Percentiles rank a stretch among this genome's conserved stretches.
phyloP scores from a whole-genome alignment of 108 stramenopile species.

The Fistulifera pelliculosa region DNA sequence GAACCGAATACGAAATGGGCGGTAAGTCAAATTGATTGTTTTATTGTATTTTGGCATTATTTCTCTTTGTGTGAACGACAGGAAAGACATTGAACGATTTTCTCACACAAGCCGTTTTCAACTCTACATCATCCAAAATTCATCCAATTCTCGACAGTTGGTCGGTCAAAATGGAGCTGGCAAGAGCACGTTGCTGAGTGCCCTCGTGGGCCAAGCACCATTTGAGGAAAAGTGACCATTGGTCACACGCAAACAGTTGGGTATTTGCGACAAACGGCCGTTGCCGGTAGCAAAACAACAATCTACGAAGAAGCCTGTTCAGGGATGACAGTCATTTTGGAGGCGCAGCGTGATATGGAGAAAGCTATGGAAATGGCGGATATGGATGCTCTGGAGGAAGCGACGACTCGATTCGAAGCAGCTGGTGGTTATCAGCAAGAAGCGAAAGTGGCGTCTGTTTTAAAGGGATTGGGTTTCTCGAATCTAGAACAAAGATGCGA shows the following conservation, averaged over 20 bases:
- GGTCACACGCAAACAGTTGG: conserved; percentile 28
- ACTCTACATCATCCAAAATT: no score
- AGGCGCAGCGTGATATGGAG: conserved; percentile 40
- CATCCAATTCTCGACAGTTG: no score
- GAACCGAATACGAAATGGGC: conserved; percentile 63
- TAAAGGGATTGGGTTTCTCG: conserved; percentile 83
- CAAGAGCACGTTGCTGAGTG: conserved; percentile 88
- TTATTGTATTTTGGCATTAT: not conserved
- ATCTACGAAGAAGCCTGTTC: conserved; percentile 83
- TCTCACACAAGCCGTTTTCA: no score
- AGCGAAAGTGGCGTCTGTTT: conserved; percentile 65
- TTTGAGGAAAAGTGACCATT: conserved; percentile 16
- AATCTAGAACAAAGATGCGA: conserved; percentile 71
- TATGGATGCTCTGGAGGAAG: conserved; percentile 46
- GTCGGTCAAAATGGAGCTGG: conserved; percentile 87
- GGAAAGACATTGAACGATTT: no score
- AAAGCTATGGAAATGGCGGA: conserved; percentile 36
- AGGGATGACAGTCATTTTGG: conserved; percentile 67
- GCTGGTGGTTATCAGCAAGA: conserved; percentile 87
- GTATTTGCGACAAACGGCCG: conserved; percentile 76
- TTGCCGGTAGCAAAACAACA: conserved; percentile 75
- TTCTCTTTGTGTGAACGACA: no score
- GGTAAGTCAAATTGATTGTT: not conserved
- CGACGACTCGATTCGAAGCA: conserved; percentile 55
- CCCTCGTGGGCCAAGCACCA: conserved; percentile 62